Evolutionary conservation across 495 filamentous ascomycete species (phyloP), one percentile per base, ranked within the genome.

Genomic region (Penicillium canescens): DNA sequence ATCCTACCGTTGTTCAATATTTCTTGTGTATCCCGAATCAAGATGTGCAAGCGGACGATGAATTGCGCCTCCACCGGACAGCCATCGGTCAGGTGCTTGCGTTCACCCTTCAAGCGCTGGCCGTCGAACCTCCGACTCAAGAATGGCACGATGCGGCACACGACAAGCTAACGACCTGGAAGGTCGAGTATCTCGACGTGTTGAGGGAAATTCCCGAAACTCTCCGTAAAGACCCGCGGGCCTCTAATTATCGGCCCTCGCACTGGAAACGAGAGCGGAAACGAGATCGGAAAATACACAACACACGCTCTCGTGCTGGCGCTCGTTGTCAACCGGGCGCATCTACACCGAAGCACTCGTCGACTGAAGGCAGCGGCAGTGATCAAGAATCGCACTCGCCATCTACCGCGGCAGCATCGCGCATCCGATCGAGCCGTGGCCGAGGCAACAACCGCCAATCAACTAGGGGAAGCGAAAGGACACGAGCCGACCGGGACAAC

Each of bases 311-410:
- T 37, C 59, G 57, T 24, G n/a, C n/a, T n/a, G n/a, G n/a, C n/a
- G 55, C 59, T 58, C 54, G 55, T 24, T 65, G 57, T 47, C n/a
- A 63, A 46, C 52, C 52, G 55, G 40, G 21, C 40, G 12, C 33
- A 86, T 92, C 60, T 90, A 86, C 7, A 51, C 69, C 60, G 39
- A 49, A 49, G 26, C 31, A 50, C 52, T 65, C 61, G 18, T 55
- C 57, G 23, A 46, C 37, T 35, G 55, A 68, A 65, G 48, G 50
- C n/a, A 68, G 50, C 37, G 42, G 52, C 39, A 65, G 61, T 55
- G 55, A 65, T 10, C n/a, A 60, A 33, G 65, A 60, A 42, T 41
- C 33, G 41, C 52, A 43, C 31, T 68, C 59, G 13, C 62, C 55
- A 24, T 65, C 62, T 24, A 40, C 55, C 35, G 54, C 52, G 54